Evolutionary conservation across 306 rosid species (phyloP), one percentile per base, ranked within the genome.

Genomic region (Medicago lupulina): DNA sequence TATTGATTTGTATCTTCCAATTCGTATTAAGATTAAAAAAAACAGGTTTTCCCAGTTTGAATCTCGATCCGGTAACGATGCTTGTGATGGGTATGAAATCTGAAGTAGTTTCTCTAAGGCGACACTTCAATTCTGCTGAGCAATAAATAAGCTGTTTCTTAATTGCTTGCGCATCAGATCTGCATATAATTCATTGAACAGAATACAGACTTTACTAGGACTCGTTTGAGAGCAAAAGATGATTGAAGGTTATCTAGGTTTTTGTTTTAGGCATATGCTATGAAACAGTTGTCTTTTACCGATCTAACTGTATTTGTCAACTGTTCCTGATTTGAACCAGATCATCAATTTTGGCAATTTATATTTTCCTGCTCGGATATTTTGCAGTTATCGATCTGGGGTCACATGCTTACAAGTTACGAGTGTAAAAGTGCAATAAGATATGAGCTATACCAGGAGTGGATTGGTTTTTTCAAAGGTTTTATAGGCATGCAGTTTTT

Each of bases 121-220:
- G 21, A 61, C 58, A 34, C 76, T 40, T 53, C 15, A 67, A 15
- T 73, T 67, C 25, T 49, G 53, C 13, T 18, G 13, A 41, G 54
- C 21, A 9, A 75, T 21, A 21, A 50, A 16, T 72, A 15, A 40
- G 36, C 28, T 78, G 9, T 63, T 57, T 31, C 39, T 59, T 25
- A 23, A 44, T 73, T 62, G 67, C 58, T 21, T 65, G 17, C 17
- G 17, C 41, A 19, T 51, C 59, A 58, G 31, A 70, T 55, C 14
- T 14, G 79, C 78, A 15, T 67, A 50, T 43, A 38, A 40, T 67
- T 50, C 60, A 54, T 78, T 50, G 64, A 60, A 61, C 39, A 49
- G 16, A 66, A 40, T 66, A 43, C 71, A 8, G 66, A 72, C 11
- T 67, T 9, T 54, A 17, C 23, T 6, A 25, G 78, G 71, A 76